Base-by-base conservation (phyloP, 345 rosid genomes). In the Pistacia vera region DNA sequence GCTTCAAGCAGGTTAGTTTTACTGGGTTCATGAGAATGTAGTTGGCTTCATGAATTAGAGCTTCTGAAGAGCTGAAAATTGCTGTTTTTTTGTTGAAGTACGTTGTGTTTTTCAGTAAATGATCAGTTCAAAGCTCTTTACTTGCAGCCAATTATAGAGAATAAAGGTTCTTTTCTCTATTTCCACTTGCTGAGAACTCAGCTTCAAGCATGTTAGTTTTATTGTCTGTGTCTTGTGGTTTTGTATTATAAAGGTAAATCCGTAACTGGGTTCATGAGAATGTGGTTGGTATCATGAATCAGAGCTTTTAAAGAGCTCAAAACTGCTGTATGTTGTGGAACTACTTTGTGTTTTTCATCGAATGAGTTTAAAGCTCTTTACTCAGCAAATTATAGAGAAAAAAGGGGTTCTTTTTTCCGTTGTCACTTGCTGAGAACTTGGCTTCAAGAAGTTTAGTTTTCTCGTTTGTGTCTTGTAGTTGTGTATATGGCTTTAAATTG, bases 1-100 rank as follows among this genome's bases (percentile, higher is more conserved):
- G 49, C 18, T 73, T 73, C 68, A 62, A 44, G 13, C 51, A 73
- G 76, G 68, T 72, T 16, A 28, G 25, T 52, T 0, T 54, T 16
- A 54, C 6, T 54, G 18, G 18, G 56, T 13, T 52, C 5, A 2
- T 52, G 5, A 12, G 17, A 54, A 1, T 54, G 57, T 17, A 1
- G n/a, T 14, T 54, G 57, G 18, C 2, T 16, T 16, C n/a, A 13
- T 52, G 18, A 54, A 14, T 54, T 3, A 54, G 57, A 54, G 17
- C n/a, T 54, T 54, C 2, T 4, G 3, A 54, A 54, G 57, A 54
- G n/a, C 57, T 12, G 5, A 54, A 54, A 54, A 41, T 8, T 41
- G 46, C 57, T 1, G 57, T 1, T 30, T 11, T 20, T 12, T 30
- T 6, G 17, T 25, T 2, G 41, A 11, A 28, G 3, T 30, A 12